Conservation (phyloP, 495 filamentous ascomycete genomes). For the Penicillium riverlandense region DNA sequence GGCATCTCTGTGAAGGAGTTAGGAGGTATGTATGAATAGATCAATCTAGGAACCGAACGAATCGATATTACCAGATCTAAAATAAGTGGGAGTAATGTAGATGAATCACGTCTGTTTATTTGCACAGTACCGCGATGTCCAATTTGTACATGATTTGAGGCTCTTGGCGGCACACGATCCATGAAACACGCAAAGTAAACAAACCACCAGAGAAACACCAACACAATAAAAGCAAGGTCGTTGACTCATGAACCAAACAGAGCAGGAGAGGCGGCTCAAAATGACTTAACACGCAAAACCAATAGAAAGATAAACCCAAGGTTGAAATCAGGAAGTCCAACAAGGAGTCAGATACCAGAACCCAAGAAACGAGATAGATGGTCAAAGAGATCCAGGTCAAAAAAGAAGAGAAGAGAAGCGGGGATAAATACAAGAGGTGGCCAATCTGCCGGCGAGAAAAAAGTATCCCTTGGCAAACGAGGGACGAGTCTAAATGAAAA, state of each 20-base stretch:
- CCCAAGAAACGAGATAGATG: too few species aligned
- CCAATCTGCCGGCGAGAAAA: not conserved
- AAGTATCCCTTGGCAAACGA: constrained; percentile 1
- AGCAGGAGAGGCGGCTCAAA: not conserved
- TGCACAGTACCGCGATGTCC: not conserved
- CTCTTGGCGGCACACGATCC: not conserved
- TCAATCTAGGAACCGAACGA: too few species aligned
- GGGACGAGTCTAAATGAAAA: constrained; percentile 13
- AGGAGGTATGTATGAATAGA: not conserved
- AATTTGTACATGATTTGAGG: not conserved
- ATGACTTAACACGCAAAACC: not conserved
- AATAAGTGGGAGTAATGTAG: not conserved
- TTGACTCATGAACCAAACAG: constrained; percentile 11
- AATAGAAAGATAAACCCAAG: too few species aligned
- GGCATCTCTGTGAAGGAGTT: not conserved
- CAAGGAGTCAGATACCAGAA: too few species aligned
- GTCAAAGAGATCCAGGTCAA: not conserved
- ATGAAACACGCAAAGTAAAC: not conserved
- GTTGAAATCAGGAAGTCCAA: too few species aligned
- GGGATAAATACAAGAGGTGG: constrained; percentile 20
- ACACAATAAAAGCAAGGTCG: constrained; percentile 6
- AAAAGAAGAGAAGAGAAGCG: constrained; percentile 2
- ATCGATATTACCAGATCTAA: too few species aligned
- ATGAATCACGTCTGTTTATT: not conserved
- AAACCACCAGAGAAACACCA: not conserved